Evolutionary conservation across 257 asterid genomes (phyloP).

Genomic region (Gardenia jasminoides): DNA sequence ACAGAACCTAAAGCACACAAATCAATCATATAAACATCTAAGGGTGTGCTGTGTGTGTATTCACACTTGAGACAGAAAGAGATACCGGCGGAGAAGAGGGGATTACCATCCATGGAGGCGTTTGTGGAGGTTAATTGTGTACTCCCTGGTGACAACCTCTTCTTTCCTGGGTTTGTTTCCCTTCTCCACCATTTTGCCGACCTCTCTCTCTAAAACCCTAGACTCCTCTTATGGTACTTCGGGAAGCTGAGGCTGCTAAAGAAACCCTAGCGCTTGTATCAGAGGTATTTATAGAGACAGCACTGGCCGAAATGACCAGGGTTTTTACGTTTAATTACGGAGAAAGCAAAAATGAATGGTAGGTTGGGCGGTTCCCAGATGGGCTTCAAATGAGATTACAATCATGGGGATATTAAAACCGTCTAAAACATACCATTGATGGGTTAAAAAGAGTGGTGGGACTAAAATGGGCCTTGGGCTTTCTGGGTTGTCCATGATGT

Average conservation of each 20-base stretch:
- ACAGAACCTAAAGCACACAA: neutral
- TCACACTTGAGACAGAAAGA: neutral
- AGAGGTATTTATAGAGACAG: neutral
- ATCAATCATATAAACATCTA: neutral
- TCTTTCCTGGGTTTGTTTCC: constrained; percentile 39
- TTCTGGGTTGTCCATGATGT: too few relatives aligned
- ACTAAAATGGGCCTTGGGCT: too few relatives aligned
- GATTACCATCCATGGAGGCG: constrained; percentile 45
- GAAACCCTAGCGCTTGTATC: neutral
- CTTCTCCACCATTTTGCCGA: constrained; percentile 33
- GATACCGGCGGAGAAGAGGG: neutral
- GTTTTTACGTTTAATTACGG: neutral
- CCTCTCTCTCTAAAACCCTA: constrained; percentile 10
- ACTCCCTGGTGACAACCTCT: constrained; percentile 49
- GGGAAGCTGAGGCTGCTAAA: constrained; percentile 1
- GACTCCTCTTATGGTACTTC: neutral
- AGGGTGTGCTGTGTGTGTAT: neutral
- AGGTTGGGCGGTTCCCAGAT: too few relatives aligned
- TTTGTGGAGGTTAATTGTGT: constrained; percentile 43
- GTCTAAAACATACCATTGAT: too few relatives aligned
- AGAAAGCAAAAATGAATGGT: neutral
- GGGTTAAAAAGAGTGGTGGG: too few relatives aligned
- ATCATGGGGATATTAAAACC: too few relatives aligned
- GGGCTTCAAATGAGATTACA: too few relatives aligned
- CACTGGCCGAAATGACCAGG: neutral